Evolutionary conservation across 2,329 filamentous ascomycete species (phyloP), one percentile per base, ranked within the genome.

Genomic region (Phaeosphaeriaceae sp.): DNA sequence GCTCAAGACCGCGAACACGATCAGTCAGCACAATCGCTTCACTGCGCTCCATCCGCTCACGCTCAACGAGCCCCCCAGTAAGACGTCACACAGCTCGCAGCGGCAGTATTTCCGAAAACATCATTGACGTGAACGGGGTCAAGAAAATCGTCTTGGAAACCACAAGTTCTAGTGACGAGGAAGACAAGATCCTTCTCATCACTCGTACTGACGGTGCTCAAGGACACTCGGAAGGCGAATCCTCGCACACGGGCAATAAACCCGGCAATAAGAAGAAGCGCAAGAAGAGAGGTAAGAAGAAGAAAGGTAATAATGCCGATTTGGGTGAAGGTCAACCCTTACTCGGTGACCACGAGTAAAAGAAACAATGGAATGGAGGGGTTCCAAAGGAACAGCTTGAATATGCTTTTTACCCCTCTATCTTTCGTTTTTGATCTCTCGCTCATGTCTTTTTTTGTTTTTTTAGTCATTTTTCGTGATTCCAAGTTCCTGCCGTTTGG

Each of bases 41-140:
- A 0, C 48, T 74, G 7, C 64, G 51, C 39, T 69, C 66, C 6
- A 39, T 56, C 5, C 49, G 40, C 15, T 66, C 70, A 11, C 54
- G 45, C n/a, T 63, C 66, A 1, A 53, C 28, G 6, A 66, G 55
- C 18, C 64, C 67, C 0, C 55, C 60, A 8, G 68, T 67, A 47
- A 63, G 73, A 56, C 76, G 76, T 28, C 78, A 81, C 7, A 77
- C 79, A 4, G 85, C 86, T 5, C 81, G 88, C 48, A 90, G 86
- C 59, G 89, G 89, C 21, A 90, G 87, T 67, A 90, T 92, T 61
- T 91, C 88, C 0, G 88, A 92, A 72, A 89, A 88, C 52, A 78
- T 89, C n/a, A 77, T 92, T 47, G 87, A 92, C 64, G 79, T 87
- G 2, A 85, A 87, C 46, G 89, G 89, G 2, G 81, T 92, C 43